Percentiles rank a stretch among this genome's conserved stretches.
phyloP scores from a whole-genome alignment of 108 stramenopile species.

The Skeletonema costatum region DNA sequence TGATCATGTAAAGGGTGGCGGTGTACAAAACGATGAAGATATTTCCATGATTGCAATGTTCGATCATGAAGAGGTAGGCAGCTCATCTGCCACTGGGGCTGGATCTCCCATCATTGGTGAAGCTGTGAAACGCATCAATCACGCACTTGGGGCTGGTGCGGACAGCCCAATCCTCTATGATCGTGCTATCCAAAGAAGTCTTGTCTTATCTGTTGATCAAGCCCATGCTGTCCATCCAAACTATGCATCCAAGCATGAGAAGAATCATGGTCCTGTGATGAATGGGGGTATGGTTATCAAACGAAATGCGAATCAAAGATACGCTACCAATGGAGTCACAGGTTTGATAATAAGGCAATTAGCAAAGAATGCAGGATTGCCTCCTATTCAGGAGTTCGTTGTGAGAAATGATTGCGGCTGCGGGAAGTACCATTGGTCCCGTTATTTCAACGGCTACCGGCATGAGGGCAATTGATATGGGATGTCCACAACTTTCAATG shows the following conservation, averaged over 20 bases:
- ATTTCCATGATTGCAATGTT: conserved; percentile 91
- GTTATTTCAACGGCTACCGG: conserved; percentile 89
- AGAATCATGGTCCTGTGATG: conserved; percentile 90
- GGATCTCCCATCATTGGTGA: conserved; percentile 86
- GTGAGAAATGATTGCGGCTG: conserved; percentile 95
- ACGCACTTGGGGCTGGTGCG: conserved; percentile 49
- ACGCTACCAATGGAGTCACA: conserved; percentile 92
- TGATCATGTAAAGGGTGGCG: conserved; percentile 54
- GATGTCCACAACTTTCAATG: conserved; percentile 96
- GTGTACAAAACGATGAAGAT: conserved; percentile 59
- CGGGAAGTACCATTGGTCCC: conserved; percentile 97
- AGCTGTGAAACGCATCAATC: conserved; percentile 72
- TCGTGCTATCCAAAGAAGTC: conserved; percentile 53
- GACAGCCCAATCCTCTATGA: conserved; percentile 32
- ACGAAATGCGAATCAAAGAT: conserved; percentile 96
- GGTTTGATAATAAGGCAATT: conserved; percentile 88
- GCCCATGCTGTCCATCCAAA: conserved; percentile 99
- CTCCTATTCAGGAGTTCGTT: conserved; percentile 90
- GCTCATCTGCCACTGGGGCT: conserved; percentile 77
- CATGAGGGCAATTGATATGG: conserved; percentile 94
- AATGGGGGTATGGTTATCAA: conserved; percentile 98
- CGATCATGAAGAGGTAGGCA: conserved; percentile 98
- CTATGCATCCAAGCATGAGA: conserved; percentile 95
- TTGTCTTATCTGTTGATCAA: conserved; percentile 88
- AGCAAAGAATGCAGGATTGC: conserved; percentile 65